A percentile compares a stretch with the other conserved stretches of the same genome.
Conservation (phyloP, 2,329 filamentous ascomycete genomes). For the Metarhizium album region DNA sequence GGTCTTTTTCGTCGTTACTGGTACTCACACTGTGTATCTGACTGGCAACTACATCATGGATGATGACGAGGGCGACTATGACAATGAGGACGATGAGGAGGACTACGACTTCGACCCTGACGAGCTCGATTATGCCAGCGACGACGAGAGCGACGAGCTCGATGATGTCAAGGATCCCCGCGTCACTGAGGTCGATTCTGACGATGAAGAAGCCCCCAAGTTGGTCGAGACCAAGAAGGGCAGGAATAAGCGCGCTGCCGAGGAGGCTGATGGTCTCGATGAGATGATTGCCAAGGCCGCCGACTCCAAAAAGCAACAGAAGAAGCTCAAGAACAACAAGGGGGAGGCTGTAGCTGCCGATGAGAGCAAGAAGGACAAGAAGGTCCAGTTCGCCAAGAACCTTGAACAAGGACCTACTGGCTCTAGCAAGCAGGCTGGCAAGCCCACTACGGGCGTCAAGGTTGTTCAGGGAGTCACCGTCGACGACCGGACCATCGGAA, state of each 20-base stretch:
- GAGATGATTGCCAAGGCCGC: conserved; percentile 71
- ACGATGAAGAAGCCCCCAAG: conserved; percentile 63
- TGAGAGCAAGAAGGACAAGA: conserved; percentile 62
- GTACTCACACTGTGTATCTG: conserved; percentile 82
- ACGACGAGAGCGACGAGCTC: conserved; percentile 64
- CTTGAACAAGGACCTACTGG: conserved; percentile 92
- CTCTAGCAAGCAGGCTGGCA: conserved; percentile 38
- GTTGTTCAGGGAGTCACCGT: conserved; percentile 80
- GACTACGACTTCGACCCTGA: conserved; percentile 77
- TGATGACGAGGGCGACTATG: conserved; percentile 51
- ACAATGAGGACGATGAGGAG: conserved; percentile 47
- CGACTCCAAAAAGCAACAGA: conserved; percentile 84
- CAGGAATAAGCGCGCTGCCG: conserved; percentile 91
- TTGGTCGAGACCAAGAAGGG: conserved; percentile 52
- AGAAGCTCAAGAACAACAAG: conserved; percentile 99
- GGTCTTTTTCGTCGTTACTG: conserved; percentile 84
- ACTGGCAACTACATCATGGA: conserved; percentile 93
- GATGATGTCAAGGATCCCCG: conserved; percentile 71
- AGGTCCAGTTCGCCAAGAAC: conserved; percentile 98
- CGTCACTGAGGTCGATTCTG: conserved; percentile 71
- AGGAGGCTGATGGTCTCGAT: conserved; percentile 64
- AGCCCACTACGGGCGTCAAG: conserved; percentile 56
- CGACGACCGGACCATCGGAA: conserved; percentile 89
- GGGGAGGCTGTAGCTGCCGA: conserved; percentile 66
- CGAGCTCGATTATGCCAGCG: conserved; percentile 66